Percentiles rank a stretch among this genome's conserved stretches.
These are phyloP conservation scores for Candida sphagnicola DNA, from an alignment of 805 yeast genomes.

Conservation along the genomic window DNA sequence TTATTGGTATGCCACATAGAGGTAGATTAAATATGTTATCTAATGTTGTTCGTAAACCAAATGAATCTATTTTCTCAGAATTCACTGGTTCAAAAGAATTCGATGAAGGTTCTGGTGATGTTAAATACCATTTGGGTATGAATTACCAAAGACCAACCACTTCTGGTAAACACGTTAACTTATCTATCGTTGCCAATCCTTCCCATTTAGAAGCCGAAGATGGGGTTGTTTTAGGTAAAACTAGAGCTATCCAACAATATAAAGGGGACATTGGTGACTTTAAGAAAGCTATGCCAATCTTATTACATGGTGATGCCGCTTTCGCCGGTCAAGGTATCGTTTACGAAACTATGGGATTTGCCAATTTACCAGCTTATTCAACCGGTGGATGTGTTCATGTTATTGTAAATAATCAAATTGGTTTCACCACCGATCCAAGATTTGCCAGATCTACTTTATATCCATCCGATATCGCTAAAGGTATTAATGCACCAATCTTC, in stretches of 20 bases:
- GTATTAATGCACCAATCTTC: conserved; percentile 97
- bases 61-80: conserved; percentile 95
- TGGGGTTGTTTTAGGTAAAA: conserved; percentile 97
- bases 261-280: conserved; percentile 80
- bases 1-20: conserved; percentile 99
- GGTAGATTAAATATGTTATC: conserved; percentile 98
- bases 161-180: conserved; percentile 91
- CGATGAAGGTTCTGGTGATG: conserved; percentile 98
- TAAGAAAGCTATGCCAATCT: conserved; percentile 85
- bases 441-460: conserved; percentile 96
- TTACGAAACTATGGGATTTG: conserved; percentile 96
- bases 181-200: conserved; percentile 97
- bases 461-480: conserved; percentile 95
- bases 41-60: conserved; percentile 97
- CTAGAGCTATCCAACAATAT: conserved; percentile 91
- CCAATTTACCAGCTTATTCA: conserved; percentile 87
- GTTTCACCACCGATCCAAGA: conserved; percentile 99
- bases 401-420: conserved; percentile 96
- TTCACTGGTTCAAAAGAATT: conserved; percentile 86
- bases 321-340: conserved; percentile 99
- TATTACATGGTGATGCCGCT: conserved; percentile 99
- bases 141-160: conserved; percentile 99
- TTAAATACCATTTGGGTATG: conserved; percentile 98
- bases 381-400: conserved; percentile 98
- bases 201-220: conserved; percentile 99